phyloP scores from a whole-genome alignment of 257 asterid genomes.

The Cruciata laevipes region DNA sequence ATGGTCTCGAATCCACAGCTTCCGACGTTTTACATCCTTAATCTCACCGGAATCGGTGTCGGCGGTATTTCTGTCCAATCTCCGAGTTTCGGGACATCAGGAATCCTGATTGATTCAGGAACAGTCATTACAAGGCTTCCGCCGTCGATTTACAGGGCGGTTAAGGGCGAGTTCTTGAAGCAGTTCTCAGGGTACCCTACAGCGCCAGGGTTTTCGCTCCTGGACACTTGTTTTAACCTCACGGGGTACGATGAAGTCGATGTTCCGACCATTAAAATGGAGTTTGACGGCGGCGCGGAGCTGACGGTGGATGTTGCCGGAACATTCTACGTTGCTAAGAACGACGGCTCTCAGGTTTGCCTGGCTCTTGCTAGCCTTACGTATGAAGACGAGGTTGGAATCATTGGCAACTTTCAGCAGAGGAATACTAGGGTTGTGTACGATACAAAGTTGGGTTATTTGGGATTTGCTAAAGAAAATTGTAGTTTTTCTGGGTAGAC shows the following conservation, averaged over 20 bases:
- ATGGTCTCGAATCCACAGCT: constrained; percentile 51
- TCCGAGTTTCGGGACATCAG: constrained; percentile 36
- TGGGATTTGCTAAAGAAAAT: constrained; percentile 81
- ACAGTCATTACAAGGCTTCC: constrained; percentile 77
- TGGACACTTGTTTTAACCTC: constrained; percentile 76
- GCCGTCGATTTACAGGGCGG: constrained; percentile 53
- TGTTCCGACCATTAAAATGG: constrained; percentile 53
- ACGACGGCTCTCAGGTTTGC: constrained; percentile 81
- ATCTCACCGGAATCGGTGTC: constrained; percentile 53
- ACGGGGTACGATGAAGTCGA: constrained; percentile 58
- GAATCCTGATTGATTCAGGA: constrained; percentile 69
- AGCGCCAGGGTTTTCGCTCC: constrained; percentile 62
- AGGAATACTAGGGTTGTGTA: constrained; percentile 69
- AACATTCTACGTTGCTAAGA: constrained; percentile 54
- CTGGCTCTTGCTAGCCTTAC: constrained; percentile 80
- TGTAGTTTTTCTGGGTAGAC: constrained; percentile 44
- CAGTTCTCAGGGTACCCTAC: constrained; percentile 67
- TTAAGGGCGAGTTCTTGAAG: constrained; percentile 65
- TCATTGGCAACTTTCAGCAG: constrained; percentile 90
- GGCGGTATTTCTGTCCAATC: constrained; percentile 47
- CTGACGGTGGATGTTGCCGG: constrained; percentile 65
- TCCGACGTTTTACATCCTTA: constrained; percentile 51
- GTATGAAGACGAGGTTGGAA: constrained; percentile 63
- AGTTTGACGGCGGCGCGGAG: constrained; percentile 61
- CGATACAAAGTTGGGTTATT: constrained; percentile 48